phyloP scores from a whole-genome alignment of 129 eudicot species.

The Centella asiatica region DNA sequence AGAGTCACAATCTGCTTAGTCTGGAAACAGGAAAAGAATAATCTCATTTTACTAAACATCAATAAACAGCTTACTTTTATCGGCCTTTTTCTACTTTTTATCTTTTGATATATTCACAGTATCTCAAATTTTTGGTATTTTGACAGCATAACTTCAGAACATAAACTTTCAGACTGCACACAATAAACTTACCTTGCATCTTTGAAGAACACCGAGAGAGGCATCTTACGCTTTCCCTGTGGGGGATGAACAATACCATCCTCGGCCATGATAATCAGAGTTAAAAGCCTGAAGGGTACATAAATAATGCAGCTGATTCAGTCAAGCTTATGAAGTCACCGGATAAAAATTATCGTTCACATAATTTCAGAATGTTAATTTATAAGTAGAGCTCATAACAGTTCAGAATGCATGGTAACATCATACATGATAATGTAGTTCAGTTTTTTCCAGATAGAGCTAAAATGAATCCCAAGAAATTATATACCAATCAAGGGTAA shows the following conservation, averaged over 20 bases:
- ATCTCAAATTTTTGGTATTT: neutral
- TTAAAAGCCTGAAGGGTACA: neutral
- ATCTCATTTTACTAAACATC: too few relatives aligned
- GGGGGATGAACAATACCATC: conserved; percentile 21
- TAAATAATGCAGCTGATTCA: neutral
- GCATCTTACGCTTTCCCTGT: conserved; percentile 32
- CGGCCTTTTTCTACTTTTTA: too few relatives aligned
- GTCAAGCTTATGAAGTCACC: neutral
- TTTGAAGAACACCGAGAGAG: conserved; percentile 58
- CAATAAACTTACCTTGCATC: conserved; percentile 40
- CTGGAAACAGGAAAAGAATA: too few relatives aligned
- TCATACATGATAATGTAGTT: neutral
- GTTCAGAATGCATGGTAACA: neutral
- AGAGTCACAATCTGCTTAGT: too few relatives aligned
- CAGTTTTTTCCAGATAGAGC: neutral
- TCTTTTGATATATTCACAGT: too few relatives aligned
- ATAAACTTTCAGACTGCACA: neutral
- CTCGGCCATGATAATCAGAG: conserved; percentile 31
- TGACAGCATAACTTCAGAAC: neutral
- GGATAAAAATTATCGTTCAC: neutral
- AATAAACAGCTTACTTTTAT: too few relatives aligned
- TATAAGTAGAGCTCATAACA: neutral
- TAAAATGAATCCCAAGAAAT: neutral
- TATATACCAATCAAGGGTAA: neutral
- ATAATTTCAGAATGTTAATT: neutral